A percentile compares a stretch with the other conserved stretches of the same genome.
Evolutionary conservation across 345 rosid species (phyloP).

Genomic region (Luvunga scandens): DNA sequence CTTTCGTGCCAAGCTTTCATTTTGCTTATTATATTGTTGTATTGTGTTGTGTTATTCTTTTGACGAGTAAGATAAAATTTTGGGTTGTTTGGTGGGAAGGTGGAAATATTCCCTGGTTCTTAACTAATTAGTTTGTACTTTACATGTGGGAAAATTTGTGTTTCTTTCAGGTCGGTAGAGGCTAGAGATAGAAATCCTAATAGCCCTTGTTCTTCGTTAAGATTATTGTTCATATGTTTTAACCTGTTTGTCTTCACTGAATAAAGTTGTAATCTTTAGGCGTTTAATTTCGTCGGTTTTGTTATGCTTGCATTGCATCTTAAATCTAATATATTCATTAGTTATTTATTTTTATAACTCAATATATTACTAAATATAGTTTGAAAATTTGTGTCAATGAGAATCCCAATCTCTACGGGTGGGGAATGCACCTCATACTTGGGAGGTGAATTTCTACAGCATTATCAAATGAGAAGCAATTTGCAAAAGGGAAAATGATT

Average conservation of each 20-base stretch:
- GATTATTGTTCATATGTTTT: background rate
- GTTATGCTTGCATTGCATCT: background rate
- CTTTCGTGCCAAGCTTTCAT: constrained; percentile 6
- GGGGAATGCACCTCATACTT: too few relatives aligned
- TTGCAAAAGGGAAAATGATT: too few relatives aligned
- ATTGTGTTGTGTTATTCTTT: constrained; percentile 1
- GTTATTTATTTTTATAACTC: too few relatives aligned
- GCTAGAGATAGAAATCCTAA: background rate
- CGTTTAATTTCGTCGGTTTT: background rate
- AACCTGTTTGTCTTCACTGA: background rate
- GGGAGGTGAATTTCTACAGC: too few relatives aligned
- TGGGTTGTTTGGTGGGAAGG: background rate
- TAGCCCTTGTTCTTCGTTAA: background rate
- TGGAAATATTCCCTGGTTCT: background rate
- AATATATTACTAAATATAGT: too few relatives aligned
- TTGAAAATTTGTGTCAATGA: too few relatives aligned
- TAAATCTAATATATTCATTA: too few relatives aligned
- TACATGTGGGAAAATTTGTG: background rate
- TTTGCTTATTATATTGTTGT: constrained; percentile 1
- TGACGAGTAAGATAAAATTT: background rate
- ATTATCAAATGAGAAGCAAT: too few relatives aligned
- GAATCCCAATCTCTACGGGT: too few relatives aligned
- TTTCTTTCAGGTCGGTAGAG: too few relatives aligned
- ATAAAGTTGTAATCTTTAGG: background rate
- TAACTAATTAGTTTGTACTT: background rate